Evolutionary conservation across 1,139 yeast genomes (phyloP).

Genomic region (Tardiomyces digboiensis): DNA sequence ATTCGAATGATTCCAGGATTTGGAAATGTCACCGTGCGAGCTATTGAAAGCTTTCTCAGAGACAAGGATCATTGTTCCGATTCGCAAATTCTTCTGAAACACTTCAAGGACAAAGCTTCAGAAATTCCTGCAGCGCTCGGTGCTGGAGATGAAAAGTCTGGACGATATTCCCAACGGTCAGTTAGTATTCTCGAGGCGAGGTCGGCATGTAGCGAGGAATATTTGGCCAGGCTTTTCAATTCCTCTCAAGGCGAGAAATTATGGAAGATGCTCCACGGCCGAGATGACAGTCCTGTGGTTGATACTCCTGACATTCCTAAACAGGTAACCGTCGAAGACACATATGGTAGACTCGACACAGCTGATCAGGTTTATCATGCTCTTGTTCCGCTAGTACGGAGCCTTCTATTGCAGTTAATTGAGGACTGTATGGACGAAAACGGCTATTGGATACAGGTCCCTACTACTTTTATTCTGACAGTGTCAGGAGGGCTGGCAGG

Average conservation of each 20-base stretch:
- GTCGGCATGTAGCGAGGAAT: background rate
- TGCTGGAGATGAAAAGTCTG: conserved; percentile 2
- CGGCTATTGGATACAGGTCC: background rate
- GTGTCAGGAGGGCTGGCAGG: background rate
- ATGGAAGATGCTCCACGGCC: conserved; percentile 23
- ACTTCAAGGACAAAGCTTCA: no score
- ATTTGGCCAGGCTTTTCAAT: background rate
- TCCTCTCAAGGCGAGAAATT: conserved; percentile 6
- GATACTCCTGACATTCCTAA: conserved; percentile 17
- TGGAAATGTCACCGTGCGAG: conserved; percentile 15
- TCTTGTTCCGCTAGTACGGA: background rate
- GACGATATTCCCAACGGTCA: background rate
- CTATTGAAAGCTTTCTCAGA: conserved; percentile 3
- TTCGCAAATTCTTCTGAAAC: no score
- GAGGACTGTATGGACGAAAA: background rate
- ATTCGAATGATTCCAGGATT: conserved; percentile 22
- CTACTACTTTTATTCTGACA: background rate
- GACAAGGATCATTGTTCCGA: no score
- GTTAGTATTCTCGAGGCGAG: background rate
- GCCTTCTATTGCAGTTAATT: background rate
- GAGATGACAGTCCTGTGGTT: conserved; percentile 15
- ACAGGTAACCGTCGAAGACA: conserved; percentile 27
- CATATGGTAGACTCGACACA: conserved; percentile 13
- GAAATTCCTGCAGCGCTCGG: conserved; percentile 1
- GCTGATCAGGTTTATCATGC: conserved; percentile 5